Base-by-base conservation (phyloP, 495 filamentous ascomycete genomes). In the Polyplosphaeria fusca region DNA sequence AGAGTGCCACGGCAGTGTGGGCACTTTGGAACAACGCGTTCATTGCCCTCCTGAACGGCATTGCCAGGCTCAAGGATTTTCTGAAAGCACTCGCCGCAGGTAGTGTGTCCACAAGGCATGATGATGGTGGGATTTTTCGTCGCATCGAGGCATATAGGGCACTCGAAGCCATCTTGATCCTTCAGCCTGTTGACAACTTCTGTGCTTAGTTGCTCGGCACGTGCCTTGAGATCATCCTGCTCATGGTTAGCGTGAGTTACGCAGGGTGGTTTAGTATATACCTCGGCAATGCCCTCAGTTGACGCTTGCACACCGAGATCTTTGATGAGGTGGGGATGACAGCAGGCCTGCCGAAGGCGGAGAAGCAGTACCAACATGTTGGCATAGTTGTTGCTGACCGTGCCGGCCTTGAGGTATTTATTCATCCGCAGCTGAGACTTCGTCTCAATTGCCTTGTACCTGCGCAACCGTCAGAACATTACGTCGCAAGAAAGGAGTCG, bases 261-360 rank as follows among this genome's bases (percentile, higher is more conserved):
- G n/a, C n/a, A n/a, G n/a, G n/a, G n/a, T n/a, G n/a, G n/a, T n/a
- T n/a, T n/a, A n/a, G n/a, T n/a, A n/a, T n/a, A n/a, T 1, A 83
- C 79, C 30, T 65, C 65, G 1, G 77, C 73, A 9, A 77, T 66
- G 38, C 79, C 55, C 51, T 72, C 68, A 60, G 71, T 64, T 53
- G 76, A 70, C 72, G n/a, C 76, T 74, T 50, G 82, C 74, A 75
- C 65, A 26, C 82, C 83, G 58, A 87, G 83, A 52, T 92, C 90
- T 11, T 75, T 77, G 47, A 94, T 91, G n/a, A 98, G 74, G 67
- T 94, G 88, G 1, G 91, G 91, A 70, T 98, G 93, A 61, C 90
- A 95, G 65, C 88, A 93, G 26, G 87, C 87, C 71, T 98, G 93
- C n/a, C 89, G 80, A 7, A 98, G 80, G 13, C 92, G 87, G 12